Base-by-base conservation (phyloP, 2,329 filamentous ascomycete species). In the Alternaria sp. region DNA sequence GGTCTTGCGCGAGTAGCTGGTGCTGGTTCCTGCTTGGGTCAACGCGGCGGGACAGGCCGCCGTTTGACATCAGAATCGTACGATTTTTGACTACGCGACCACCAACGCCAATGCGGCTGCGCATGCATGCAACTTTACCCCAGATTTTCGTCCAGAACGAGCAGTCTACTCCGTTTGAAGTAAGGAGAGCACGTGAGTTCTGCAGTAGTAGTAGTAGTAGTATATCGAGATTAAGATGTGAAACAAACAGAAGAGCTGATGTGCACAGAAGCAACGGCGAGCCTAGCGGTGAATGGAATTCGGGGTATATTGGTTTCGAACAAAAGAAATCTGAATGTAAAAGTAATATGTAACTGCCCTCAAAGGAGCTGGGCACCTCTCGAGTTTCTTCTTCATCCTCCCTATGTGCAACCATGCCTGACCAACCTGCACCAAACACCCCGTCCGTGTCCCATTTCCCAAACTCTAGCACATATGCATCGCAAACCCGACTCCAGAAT, bases 31-130 rank as follows among this genome's bases (percentile, higher is more conserved):
- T 50, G 43, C 30, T 44, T 54, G 30, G 47, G 32, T 59, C 50
- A 40, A 49, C 30, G 49, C 30, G 49, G 60, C 61, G 59, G 61
- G 54, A 62, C 59, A 44, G 54, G 49, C 66, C 40, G 61, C 60
- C 57, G 55, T 57, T 67, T 71, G 67, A 72, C 69, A 72, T 71
- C 57, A 72, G 60, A 73, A 73, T 76, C 74, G 71, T 76, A 77
- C 69, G 73, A 77, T 72, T 70, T 67, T 69, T 44, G 36, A 21
- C 17, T 44, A 52, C 56, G 21, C 32, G 52, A 61, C 45, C 61
- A 60, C 61, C 66, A 57, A 60, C 57, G 54, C 61, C 59, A 43
- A 40, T 58, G 54, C 59, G 28, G 59, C 56, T 58, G 54, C 59
- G 28, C 56, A 56, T 62, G 57, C 64, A 57, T 59, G 57, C 56